phyloP scores from a whole-genome alignment of 192 early-diverging fungal genomes.

The Backusella circina region DNA sequence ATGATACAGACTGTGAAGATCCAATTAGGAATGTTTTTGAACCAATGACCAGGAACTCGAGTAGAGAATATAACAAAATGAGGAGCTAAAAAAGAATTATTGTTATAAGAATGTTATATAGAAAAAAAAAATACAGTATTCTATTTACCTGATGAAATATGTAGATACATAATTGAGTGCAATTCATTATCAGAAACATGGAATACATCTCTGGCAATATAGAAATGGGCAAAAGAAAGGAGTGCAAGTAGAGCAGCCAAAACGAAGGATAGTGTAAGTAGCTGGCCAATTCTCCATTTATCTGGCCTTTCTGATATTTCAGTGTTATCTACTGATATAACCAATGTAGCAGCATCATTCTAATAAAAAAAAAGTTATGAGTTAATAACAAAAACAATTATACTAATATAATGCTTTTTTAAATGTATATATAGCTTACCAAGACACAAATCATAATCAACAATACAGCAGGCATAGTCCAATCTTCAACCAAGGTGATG shows the following conservation, averaged over 20 bases:
- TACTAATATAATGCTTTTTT: neutral
- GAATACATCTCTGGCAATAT: slow-evolving; percentile 68
- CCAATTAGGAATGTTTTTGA: slow-evolving; percentile 78
- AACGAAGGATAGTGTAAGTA: slow-evolving; percentile 76
- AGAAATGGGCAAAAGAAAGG: slow-evolving; percentile 84
- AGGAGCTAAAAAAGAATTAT: slow-evolving; percentile 13
- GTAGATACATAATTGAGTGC: slow-evolving; percentile 91
- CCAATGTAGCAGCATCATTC: slow-evolving; percentile 89
- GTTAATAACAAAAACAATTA: neutral
- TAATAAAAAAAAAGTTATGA: no score
- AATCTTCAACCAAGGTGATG: slow-evolving; percentile 77
- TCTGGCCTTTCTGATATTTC: slow-evolving; percentile 85
- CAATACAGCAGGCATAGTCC: slow-evolving; percentile 74
- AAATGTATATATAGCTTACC: slow-evolving; percentile 16
- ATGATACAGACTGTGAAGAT: slow-evolving; percentile 79
- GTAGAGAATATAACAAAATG: slow-evolving; percentile 97
- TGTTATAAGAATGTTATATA: neutral
- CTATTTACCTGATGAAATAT: slow-evolving; percentile 68
- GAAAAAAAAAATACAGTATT: neutral
- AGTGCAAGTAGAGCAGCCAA: slow-evolving; percentile 72
- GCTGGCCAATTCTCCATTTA: slow-evolving; percentile 95
- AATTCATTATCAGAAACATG: slow-evolving; percentile 54
- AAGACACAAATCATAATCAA: slow-evolving; percentile 89
- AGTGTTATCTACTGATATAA: slow-evolving; percentile 92
- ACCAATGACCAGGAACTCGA: slow-evolving; percentile 81